phyloP scores from a whole-genome alignment of 495 filamentous ascomycete species.

The Hypoxylon lenormandii region DNA sequence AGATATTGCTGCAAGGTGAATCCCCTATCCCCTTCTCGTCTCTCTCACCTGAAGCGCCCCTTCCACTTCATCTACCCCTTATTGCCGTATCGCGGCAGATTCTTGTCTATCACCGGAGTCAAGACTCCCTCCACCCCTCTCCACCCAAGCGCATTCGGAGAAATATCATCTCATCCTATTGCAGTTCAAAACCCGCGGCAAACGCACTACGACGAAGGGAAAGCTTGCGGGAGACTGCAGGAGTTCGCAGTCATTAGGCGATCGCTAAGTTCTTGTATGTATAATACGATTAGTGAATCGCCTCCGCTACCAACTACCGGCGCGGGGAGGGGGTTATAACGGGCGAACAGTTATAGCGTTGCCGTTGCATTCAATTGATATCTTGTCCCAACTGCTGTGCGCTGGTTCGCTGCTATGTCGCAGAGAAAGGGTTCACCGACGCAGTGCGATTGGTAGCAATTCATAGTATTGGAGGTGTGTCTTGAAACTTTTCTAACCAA shows the following conservation, averaged over 20 bases:
- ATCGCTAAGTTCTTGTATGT: slow-evolving; percentile 33
- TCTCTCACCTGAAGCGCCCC: slow-evolving; percentile 23
- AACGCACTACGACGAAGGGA: slow-evolving; percentile 13
- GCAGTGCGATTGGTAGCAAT: slow-evolving; percentile 29
- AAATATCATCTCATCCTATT: slow-evolving; percentile 39
- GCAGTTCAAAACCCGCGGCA: slow-evolving; percentile 26
- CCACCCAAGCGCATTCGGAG: slow-evolving; percentile 41
- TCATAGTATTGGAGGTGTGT: slow-evolving; percentile 17
- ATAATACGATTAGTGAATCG: slow-evolving; percentile 12
- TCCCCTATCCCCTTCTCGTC: slow-evolving; percentile 35
- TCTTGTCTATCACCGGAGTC: slow-evolving; percentile 36
- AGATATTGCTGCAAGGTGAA: slow-evolving; percentile 45
- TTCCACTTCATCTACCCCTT: slow-evolving; percentile 29
- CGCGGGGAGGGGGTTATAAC: slow-evolving; percentile 10
- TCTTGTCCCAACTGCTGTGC: slow-evolving; percentile 13
- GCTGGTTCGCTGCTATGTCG: slow-evolving; percentile 10
- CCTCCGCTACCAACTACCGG: slow-evolving; percentile 21
- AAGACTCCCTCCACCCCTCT: slow-evolving; percentile 22
- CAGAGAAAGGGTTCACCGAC: slow-evolving; percentile 13
- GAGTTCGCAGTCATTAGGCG: slow-evolving; percentile 21
- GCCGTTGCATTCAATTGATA: slow-evolving; percentile 26
- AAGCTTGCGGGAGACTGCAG: slow-evolving; percentile 24
- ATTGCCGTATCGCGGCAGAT: slow-evolving; percentile 31
- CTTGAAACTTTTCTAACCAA: slow-evolving; percentile 30
- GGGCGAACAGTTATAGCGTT: slow-evolving; percentile 14